A percentile compares a stretch with the other conserved stretches of the same genome.
Evolutionary conservation across 208 protist genomes (phyloP).

Genomic region (Trypanosoma melophagium): DNA sequence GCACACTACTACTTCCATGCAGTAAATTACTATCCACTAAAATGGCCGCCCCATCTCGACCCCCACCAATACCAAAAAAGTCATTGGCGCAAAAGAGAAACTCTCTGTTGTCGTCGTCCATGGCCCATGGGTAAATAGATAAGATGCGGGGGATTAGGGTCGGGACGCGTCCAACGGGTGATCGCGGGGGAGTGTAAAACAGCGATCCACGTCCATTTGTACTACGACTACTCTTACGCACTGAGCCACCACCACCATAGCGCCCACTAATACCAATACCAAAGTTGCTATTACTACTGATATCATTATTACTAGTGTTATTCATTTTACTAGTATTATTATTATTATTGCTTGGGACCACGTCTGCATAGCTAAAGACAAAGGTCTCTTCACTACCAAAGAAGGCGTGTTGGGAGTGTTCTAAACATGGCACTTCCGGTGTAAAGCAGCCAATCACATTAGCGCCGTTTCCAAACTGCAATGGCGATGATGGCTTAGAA

Average conservation of each 20-base stretch:
- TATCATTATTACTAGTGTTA: too few species aligned
- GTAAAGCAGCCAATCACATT: slow-evolving; percentile 80
- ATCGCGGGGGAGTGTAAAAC: too few species aligned
- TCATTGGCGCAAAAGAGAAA: slow-evolving; percentile 49
- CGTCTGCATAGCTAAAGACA: slow-evolving; percentile 42
- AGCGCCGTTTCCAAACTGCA: too few species aligned
- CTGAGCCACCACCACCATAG: too few species aligned
- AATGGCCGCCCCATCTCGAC: slow-evolving; percentile 49
- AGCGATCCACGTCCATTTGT: too few species aligned
- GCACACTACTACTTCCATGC: slow-evolving; percentile 51
- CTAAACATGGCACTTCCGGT: slow-evolving; percentile 46
- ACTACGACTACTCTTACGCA: too few species aligned
- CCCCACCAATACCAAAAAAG: slow-evolving; percentile 57
- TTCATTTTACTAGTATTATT: neutral
- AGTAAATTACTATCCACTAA: slow-evolving; percentile 52
- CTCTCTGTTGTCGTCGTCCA: slow-evolving; percentile 27
- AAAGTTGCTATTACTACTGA: too few species aligned
- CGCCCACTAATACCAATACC: too few species aligned
- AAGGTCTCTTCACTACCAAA: slow-evolving; percentile 52
- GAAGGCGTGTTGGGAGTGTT: slow-evolving; percentile 41
- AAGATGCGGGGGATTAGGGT: slow-evolving; percentile 12
- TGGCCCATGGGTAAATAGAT: slow-evolving; percentile 35
- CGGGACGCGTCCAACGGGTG: neutral
- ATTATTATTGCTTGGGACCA: neutral
- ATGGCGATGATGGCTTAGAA: neutral